A percentile compares a stretch with the other conserved stretches of the same genome.
Conservation (phyloP, 2,329 filamentous ascomycete genomes). For the Chaetothyriales sp. region DNA sequence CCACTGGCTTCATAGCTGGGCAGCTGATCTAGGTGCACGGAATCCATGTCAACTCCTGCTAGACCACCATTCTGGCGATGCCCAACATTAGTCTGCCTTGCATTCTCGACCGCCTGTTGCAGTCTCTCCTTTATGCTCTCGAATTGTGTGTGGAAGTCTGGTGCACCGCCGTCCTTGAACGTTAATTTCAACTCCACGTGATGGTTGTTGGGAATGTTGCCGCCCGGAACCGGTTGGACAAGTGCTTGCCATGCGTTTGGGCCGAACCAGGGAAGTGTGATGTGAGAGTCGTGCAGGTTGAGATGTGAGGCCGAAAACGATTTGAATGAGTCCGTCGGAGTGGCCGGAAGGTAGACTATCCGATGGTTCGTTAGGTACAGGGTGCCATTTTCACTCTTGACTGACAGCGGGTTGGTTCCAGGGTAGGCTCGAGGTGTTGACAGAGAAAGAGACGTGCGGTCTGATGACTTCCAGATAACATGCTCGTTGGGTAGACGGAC, state of each 20-base stretch:
- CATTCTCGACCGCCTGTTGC: slow-evolving; percentile 64
- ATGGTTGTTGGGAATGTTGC: slow-evolving; percentile 63
- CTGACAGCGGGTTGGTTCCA: slow-evolving; percentile 49
- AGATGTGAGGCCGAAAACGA: slow-evolving; percentile 84
- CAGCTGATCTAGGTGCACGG: slow-evolving; percentile 69
- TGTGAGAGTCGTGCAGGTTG: slow-evolving; percentile 73
- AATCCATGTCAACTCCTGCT: slow-evolving; percentile 42
- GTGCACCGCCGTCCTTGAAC: slow-evolving; percentile 92
- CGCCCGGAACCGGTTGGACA: slow-evolving; percentile 67
- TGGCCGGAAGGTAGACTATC: slow-evolving; percentile 75
- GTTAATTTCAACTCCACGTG: slow-evolving; percentile 70
- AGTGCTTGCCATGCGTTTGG: slow-evolving; percentile 78
- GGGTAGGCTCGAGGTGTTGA: slow-evolving; percentile 55
- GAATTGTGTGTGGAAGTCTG: slow-evolving; percentile 72
- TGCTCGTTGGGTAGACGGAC: slow-evolving; percentile 75
- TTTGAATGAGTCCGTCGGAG: slow-evolving; percentile 54
- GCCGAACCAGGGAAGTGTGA: slow-evolving; percentile 81
- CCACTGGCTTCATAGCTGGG: slow-evolving; percentile 65
- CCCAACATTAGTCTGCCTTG: slow-evolving; percentile 43
- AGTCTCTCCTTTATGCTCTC: slow-evolving; percentile 74
- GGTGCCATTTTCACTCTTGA: slow-evolving; percentile 61
- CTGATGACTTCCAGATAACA: slow-evolving; percentile 65
- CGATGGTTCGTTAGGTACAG: slow-evolving; percentile 75
- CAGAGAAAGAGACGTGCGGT: slow-evolving; percentile 63
- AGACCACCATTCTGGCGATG: slow-evolving; percentile 22